These are phyloP conservation scores for Thermomyces lanuginosus DNA, from an alignment of 2,329 filamentous ascomycete species.

Conservation along the genomic window DNA sequence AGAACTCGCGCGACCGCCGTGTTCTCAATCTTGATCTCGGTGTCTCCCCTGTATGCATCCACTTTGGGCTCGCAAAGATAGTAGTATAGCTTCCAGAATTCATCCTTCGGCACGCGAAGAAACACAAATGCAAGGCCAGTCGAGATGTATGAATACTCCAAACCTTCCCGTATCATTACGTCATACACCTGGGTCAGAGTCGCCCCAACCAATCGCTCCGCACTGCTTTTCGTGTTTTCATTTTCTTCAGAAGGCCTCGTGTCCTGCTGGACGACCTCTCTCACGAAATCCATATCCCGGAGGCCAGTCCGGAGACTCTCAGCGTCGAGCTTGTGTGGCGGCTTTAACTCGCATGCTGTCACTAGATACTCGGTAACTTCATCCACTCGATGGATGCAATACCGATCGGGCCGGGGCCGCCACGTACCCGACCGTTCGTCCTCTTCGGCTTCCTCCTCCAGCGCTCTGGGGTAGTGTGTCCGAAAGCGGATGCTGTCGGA, in stretches of 20 bases:
- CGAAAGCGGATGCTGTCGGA: constrained; percentile 10
- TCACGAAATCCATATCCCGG: constrained; percentile 9
- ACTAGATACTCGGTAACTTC: constrained; percentile 7
- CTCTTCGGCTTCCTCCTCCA: constrained; percentile 6
- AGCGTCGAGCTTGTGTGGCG: constrained; percentile 9
- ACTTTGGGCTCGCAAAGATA: constrained; percentile 12
- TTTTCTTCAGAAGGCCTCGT: constrained; percentile 6
- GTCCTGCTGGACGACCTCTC: constrained; percentile 9
- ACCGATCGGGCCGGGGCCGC: constrained; percentile 9
- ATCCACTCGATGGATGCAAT: constrained; percentile 11
- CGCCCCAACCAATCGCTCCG: constrained; percentile 9
- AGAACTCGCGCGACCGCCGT: constrained; percentile 11
- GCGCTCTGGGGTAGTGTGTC: constrained; percentile 9
- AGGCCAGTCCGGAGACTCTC: constrained; percentile 8
- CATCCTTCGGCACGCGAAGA: constrained; percentile 10
- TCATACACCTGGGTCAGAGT: constrained; percentile 14
- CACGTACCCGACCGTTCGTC: constrained; percentile 4
- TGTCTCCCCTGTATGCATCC: constrained; percentile 7
- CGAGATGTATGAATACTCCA: constrained; percentile 14
- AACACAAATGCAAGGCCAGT: constrained; percentile 10
- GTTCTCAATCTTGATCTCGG: constrained; percentile 3
- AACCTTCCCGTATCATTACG: constrained; percentile 15
- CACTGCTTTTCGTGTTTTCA: constrained; percentile 5
- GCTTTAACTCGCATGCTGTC: constrained; percentile 10
- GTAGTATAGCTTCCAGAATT: constrained; percentile 14